phyloP scores from a whole-genome alignment of 495 filamentous ascomycete genomes.

The Penicillium samsonianum region DNA sequence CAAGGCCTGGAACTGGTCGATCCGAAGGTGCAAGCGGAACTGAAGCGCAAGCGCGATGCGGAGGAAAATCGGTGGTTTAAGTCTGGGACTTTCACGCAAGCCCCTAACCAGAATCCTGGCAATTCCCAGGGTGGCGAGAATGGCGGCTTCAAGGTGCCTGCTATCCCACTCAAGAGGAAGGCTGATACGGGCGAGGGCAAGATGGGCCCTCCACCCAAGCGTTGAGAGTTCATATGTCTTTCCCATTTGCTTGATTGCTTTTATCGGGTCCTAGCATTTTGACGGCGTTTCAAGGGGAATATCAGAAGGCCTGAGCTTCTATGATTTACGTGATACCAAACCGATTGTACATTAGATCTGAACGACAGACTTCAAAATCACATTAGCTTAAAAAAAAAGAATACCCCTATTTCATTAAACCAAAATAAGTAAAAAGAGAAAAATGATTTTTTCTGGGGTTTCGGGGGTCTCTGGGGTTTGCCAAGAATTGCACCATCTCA shows the following conservation, averaged over 20 bases:
- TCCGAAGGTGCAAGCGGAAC: constrained; percentile 80
- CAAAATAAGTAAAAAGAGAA: too few species aligned
- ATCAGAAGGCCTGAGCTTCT: constrained; percentile 9
- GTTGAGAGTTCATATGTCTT: constrained; percentile 21
- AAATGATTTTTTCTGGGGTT: too few species aligned
- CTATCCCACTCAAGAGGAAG: constrained; percentile 47
- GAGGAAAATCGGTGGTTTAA: constrained; percentile 97
- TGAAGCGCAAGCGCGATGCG: constrained; percentile 84
- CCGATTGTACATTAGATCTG: constrained; percentile 16
- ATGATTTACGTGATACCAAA: constrained; percentile 26
- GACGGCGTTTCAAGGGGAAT: constrained; percentile 22
- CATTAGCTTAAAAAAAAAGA: not conserved
- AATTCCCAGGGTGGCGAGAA: constrained; percentile 32
- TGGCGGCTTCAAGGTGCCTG: constrained; percentile 55
- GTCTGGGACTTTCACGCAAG: constrained; percentile 91
- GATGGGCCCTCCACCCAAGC: constrained; percentile 45
- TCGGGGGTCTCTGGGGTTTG: too few species aligned
- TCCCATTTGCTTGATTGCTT: constrained; percentile 8
- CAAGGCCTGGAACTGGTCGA: constrained; percentile 96
- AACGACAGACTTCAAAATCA: not conserved
- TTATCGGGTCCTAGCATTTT: constrained; percentile 21
- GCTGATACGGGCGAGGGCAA: constrained; percentile 47
- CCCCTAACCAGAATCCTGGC: constrained; percentile 54
- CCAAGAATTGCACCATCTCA: not conserved
- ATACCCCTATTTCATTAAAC: too few species aligned